These are phyloP conservation scores for Rhamnella rubrinervis DNA, from an alignment of 331 rosid genomes.

Conservation along the genomic window DNA sequence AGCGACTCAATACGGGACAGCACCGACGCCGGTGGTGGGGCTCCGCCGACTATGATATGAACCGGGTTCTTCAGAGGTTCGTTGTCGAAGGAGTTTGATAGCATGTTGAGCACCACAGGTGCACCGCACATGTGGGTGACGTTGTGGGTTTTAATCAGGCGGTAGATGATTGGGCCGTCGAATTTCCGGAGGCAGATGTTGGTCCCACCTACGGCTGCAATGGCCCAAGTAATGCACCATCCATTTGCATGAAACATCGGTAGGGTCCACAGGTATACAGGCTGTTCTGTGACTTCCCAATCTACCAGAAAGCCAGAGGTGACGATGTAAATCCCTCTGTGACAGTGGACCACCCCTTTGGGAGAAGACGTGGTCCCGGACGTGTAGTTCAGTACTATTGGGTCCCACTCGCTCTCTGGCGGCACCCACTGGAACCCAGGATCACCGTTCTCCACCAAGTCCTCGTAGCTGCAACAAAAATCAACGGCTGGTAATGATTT, in stretches of 20 bases:
- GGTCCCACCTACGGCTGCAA: slow-evolving; percentile 55
- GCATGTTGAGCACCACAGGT: slow-evolving; percentile 67
- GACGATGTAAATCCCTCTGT: slow-evolving; percentile 35
- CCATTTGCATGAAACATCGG: slow-evolving; percentile 67
- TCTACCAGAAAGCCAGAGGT: slow-evolving; percentile 38
- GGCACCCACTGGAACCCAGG: slow-evolving; percentile 40
- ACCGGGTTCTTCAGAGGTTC: slow-evolving; percentile 32
- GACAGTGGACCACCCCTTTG: slow-evolving; percentile 58
- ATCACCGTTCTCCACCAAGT: slow-evolving; percentile 31
- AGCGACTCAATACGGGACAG: slow-evolving; percentile 38
- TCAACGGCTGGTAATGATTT: background rate
- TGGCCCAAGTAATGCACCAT: slow-evolving; percentile 59
- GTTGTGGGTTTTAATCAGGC: slow-evolving; percentile 24
- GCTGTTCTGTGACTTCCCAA: slow-evolving; percentile 41
- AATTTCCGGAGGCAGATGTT: slow-evolving; percentile 46
- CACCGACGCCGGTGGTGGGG: slow-evolving; percentile 50
- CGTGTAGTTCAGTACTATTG: slow-evolving; percentile 52
- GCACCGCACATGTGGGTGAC: slow-evolving; percentile 74
- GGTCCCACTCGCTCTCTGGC: slow-evolving; percentile 60
- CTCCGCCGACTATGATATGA: slow-evolving; percentile 46
- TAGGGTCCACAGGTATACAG: slow-evolving; percentile 50
- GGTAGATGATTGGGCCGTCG: slow-evolving; percentile 33
- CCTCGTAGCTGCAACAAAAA: slow-evolving; percentile 34
- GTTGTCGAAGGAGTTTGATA: slow-evolving; percentile 12
- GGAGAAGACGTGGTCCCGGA: slow-evolving; percentile 76